phyloP scores from a whole-genome alignment of 768 basidiomycete genomes.

The Lactarius vividus region DNA sequence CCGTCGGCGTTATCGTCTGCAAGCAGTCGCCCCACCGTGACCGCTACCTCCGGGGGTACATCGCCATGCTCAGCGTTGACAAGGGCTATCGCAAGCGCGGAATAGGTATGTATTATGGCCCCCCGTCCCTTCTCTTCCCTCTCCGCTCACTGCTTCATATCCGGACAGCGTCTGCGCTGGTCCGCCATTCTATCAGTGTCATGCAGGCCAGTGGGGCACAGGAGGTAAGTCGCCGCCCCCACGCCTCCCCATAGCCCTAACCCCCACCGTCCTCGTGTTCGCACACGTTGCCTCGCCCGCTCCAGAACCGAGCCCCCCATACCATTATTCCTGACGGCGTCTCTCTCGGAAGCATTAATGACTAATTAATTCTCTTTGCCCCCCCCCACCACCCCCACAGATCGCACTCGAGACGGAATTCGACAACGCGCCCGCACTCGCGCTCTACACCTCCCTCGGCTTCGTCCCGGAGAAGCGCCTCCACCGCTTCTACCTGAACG shows the following conservation, averaged over 20 bases:
- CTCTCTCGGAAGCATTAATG: constrained; percentile 1
- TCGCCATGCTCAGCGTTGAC: constrained; percentile 95
- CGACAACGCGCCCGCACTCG: constrained; percentile 86
- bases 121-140: background rate
- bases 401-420: constrained; percentile 95
- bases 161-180: constrained; percentile 75
- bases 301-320: constrained; percentile 7
- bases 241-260: constrained; percentile 27
- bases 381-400: constrained; percentile 33
- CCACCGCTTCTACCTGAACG: constrained; percentile 94
- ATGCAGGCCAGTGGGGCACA: constrained; percentile 84
- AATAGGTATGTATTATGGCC: constrained; percentile 87
- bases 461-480: constrained; percentile 96
- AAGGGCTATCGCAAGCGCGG: constrained; percentile 90
- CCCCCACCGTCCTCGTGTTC: constrained; percentile 12
- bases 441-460: constrained; percentile 87
- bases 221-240: constrained; percentile 55
- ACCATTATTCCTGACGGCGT: constrained; percentile 6
- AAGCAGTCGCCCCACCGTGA: constrained; percentile 90
- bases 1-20: constrained; percentile 93
- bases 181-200: constrained; percentile 73
- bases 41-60: constrained; percentile 83
- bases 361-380: no score
- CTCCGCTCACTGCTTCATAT: background rate
- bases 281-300: background rate